phyloP scores from a whole-genome alignment of 306 rosid species.

The Trifolium pratense region DNA sequence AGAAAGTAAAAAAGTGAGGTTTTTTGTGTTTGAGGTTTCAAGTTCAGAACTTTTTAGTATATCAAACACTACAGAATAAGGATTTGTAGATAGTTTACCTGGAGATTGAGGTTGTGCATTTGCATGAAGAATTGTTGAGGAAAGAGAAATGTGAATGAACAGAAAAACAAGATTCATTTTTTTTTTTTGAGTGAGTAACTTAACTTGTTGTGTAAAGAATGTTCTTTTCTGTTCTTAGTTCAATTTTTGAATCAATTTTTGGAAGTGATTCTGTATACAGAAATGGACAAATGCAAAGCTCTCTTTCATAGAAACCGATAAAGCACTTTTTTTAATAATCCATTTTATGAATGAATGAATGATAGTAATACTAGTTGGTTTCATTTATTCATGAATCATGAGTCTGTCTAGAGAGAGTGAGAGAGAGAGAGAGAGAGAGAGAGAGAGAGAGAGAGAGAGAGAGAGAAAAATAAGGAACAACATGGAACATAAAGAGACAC shows the following conservation, averaged over 20 bases:
- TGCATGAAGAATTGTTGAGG: conserved; percentile 51
- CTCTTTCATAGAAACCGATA: conserved; percentile 67
- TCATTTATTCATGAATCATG: neutral
- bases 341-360: neutral
- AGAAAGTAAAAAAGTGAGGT: neutral
- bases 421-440: too few species aligned
- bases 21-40: neutral
- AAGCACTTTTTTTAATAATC: conserved; percentile 53
- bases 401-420: too few species aligned
- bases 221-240: conserved; percentile 30
- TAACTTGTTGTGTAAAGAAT: conserved; percentile 46
- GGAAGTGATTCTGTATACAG: conserved; percentile 35
- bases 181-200: conserved; percentile 7
- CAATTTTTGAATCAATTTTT: conserved; percentile 47
- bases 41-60: neutral
- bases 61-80: too few species aligned
- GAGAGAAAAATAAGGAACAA: conserved; percentile 4
- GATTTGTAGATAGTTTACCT: conserved; percentile 14
- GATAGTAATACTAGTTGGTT: neutral
- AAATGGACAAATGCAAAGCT: conserved; percentile 56
- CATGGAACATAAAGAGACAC: conserved; percentile 48
- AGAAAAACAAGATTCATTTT: conserved; percentile 55
- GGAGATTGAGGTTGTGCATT: conserved; percentile 65
- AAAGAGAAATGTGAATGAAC: conserved; percentile 45
- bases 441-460: too few species aligned